A percentile compares a stretch with the other conserved stretches of the same genome.
These are phyloP conservation scores for Hyaloscypha variabilis DNA, from an alignment of 495 filamentous ascomycete genomes.

Conservation along the genomic window DNA sequence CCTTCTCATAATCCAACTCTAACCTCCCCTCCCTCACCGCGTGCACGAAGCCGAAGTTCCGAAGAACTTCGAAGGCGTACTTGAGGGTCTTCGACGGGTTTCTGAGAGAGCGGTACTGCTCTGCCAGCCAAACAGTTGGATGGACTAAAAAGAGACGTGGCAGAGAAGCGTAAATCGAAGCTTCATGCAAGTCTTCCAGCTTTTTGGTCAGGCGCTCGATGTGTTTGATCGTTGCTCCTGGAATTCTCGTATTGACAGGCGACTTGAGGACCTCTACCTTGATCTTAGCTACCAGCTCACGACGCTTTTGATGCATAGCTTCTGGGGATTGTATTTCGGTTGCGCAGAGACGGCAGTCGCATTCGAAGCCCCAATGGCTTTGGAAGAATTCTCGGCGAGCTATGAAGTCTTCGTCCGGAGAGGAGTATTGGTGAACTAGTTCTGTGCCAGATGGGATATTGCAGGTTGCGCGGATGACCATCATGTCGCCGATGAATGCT, in stretches of 20 bases:
- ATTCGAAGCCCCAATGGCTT: conserved; percentile 50
- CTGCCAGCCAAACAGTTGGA: conserved; percentile 44
- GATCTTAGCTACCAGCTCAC: conserved; percentile 31
- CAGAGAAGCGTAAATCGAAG: conserved; percentile 36
- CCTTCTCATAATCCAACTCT: conserved; percentile 20
- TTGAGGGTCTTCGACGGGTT: conserved; percentile 42
- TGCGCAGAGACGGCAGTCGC: conserved; percentile 46
- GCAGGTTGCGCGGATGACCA: conserved; percentile 53
- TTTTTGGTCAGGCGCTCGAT: conserved; percentile 37
- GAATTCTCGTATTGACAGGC: conserved; percentile 11
- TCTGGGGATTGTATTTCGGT: conserved; percentile 29
- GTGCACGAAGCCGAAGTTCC: conserved; percentile 46
- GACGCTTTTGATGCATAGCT: conserved; percentile 27
- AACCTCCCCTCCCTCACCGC: conserved; percentile 29
- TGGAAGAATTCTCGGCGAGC: conserved; percentile 25
- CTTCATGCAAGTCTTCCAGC: conserved; percentile 42
- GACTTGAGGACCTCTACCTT: conserved; percentile 32
- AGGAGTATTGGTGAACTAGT: conserved; percentile 39
- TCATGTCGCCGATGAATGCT: conserved; percentile 62
- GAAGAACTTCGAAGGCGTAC: conserved; percentile 38
- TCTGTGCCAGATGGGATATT: conserved; percentile 52
- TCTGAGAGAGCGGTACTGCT: conserved; percentile 39
- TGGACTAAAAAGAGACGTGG: conserved; percentile 46
- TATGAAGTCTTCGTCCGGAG: conserved; percentile 27
- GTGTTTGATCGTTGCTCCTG: conserved; percentile 34